phyloP scores from a whole-genome alignment of 1,139 yeast genomes.

The Yamadazyma triangularis region DNA sequence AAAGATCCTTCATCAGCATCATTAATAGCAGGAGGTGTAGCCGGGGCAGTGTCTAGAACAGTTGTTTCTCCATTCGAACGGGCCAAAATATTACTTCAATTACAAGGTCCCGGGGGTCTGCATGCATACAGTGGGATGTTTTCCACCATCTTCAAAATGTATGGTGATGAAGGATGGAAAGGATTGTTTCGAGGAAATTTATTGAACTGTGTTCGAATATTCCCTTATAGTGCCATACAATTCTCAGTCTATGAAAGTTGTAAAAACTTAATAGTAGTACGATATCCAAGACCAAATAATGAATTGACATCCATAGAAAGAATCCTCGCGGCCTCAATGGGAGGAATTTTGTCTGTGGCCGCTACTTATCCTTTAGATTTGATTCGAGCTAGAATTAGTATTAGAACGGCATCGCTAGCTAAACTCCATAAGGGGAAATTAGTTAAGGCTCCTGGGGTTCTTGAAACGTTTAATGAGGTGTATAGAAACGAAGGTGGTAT shows the following conservation, averaged over 20 bases:
- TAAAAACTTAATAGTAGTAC: constrained; percentile 42
- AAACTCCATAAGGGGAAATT: constrained; percentile 44
- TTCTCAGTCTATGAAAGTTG: constrained; percentile 78
- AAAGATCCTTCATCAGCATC: constrained; percentile 57
- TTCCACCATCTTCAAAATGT: constrained; percentile 72
- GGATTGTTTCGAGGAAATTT: constrained; percentile 92
- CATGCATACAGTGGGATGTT: constrained; percentile 70
- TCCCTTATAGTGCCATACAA: constrained; percentile 95
- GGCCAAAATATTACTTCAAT: constrained; percentile 85
- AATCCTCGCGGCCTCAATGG: constrained; percentile 71
- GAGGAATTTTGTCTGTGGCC: constrained; percentile 76
- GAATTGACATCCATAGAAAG: constrained; percentile 50
- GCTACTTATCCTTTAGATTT: constrained; percentile 91
- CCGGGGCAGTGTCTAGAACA: constrained; percentile 91
- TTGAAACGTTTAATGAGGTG: constrained; percentile 53
- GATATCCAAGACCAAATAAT: constrained; percentile 21
- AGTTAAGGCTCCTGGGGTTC: constrained; percentile 63
- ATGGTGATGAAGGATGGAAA: constrained; percentile 82
- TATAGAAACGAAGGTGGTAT: constrained; percentile 79
- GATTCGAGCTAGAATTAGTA: constrained; percentile 81
- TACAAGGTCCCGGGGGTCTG: constrained; percentile 70
- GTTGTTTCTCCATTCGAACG: constrained; percentile 94
- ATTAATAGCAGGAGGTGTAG: constrained; percentile 56
- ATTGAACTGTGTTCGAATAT: constrained; percentile 79
- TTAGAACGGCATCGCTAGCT: constrained; percentile 78